Base-by-base conservation (phyloP, 2,329 filamentous ascomycete species). In the Leptographium radiaticola region DNA sequence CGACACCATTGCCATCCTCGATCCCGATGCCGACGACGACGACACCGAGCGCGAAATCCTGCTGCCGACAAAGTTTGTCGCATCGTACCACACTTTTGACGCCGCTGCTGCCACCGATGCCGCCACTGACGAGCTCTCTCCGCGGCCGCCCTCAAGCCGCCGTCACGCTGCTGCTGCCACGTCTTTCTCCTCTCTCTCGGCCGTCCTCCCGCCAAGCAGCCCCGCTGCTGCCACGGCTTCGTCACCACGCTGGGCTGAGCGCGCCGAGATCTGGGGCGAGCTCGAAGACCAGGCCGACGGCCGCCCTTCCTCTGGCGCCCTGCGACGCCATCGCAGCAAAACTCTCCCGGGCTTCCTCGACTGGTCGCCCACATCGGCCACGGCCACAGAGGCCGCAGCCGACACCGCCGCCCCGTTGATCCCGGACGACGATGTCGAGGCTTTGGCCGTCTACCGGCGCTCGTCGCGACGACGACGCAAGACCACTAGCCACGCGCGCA, bases 241-340 rank as follows among this genome's bases (percentile, higher is more conserved):
- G 16, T 58, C 57, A 34, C 55, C 55, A 4, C 64, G 80, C 52
- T 80, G 79, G 74, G 71, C 80, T 54, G 86, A 93, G 64, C 79
- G 80, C 1, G 82, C 81, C 39, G 87, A 93, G 61, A 93, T 95
- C 36, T 95, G 89, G 89, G 86, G 83, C 54, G 89, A 94, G 65
- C 75, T 95, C 15, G 84, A 93, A 63, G 89, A 95, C 61, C 81
- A 85, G 43, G 77, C 80, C 51, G 68, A 70, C 20, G 66, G 69
- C 34, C 70, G 66, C 12, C 20, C 38, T 16, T 2, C 8, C 34
- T 36, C 25, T 42, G 77, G 80, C 50, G 68, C 70, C 30, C 60
- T 65, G 4, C 66, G 63, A 44, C 69, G 74, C 47, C 64, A 68
- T 30, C 72, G 76, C 15, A 76, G 76, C 12, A 74, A 68, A 53